phyloP scores from a whole-genome alignment of 768 basidiomycete species.

The Boletus sp. region DNA sequence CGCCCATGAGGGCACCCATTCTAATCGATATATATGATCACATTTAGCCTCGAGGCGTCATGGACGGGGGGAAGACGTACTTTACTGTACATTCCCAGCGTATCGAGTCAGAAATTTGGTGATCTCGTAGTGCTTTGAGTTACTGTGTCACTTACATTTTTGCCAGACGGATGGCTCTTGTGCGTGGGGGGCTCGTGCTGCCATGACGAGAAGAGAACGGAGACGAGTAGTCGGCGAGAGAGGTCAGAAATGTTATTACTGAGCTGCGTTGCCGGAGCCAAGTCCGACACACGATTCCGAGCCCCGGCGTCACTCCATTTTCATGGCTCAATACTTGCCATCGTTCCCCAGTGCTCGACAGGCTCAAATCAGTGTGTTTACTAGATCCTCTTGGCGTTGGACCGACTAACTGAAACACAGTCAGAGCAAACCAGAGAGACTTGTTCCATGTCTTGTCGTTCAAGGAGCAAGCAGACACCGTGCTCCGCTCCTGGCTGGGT shows the following conservation, averaged over 20 bases:
- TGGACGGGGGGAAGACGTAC: constrained; percentile 35
- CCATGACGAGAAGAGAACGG: constrained; percentile 17
- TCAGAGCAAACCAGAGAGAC: constrained; percentile 83
- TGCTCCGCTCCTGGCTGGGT: constrained; percentile 79
- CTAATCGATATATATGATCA: constrained; percentile 37
- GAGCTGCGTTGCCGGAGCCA: not conserved
- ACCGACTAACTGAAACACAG: constrained; percentile 37
- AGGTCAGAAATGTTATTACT: not conserved
- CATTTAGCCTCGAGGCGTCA: constrained; percentile 3
- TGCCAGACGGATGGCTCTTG: constrained; percentile 69
- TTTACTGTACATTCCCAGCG: constrained; percentile 45
- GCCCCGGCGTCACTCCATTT: not conserved
- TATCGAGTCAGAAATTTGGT: constrained; percentile 11
- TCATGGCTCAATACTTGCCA: constrained; percentile 29
- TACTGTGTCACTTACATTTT: constrained; percentile 51
- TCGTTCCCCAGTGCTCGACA: constrained; percentile 76
- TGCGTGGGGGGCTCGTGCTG: constrained; percentile 33
- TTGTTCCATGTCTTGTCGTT: constrained; percentile 71
- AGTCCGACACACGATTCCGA: constrained; percentile 6
- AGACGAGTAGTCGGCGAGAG: not conserved
- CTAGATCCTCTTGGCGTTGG: not conserved
- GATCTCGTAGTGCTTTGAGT: not conserved
- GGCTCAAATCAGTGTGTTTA: constrained; percentile 78
- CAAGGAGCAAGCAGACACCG: constrained; percentile 70
- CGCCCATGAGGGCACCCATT: constrained; percentile 92